phyloP scores from a whole-genome alignment of 768 basidiomycete species.

The Xerocomus potaroensis region DNA sequence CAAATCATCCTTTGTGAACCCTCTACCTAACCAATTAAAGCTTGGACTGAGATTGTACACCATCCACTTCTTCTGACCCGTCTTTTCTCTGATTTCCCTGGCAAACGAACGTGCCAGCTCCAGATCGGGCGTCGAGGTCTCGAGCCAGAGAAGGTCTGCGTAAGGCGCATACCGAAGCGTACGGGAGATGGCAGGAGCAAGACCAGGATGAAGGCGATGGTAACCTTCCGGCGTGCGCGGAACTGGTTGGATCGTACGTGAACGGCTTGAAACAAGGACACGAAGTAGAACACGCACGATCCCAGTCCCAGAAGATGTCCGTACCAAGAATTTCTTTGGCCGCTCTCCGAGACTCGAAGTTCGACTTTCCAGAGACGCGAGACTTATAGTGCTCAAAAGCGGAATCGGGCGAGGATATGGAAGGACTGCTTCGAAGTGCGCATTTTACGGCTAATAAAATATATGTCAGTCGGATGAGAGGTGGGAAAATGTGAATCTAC shows the following conservation, averaged over 20 bases:
- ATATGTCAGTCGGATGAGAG: not conserved
- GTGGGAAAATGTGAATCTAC: conserved; percentile 54
- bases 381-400: conserved; percentile 56
- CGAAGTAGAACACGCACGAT: conserved; percentile 48
- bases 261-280: not conserved
- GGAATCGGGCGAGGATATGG: conserved; percentile 32
- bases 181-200: conserved; percentile 79
- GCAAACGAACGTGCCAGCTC: conserved; percentile 77
- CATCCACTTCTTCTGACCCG: conserved; percentile 66
- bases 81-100: conserved; percentile 62
- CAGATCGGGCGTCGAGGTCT: conserved; percentile 86
- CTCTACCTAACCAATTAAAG: conserved; percentile 88
- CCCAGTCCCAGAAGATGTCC: conserved; percentile 85
- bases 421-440: conserved; percentile 17
- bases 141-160: conserved; percentile 89
- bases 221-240: conserved; percentile 90
- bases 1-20: conserved; percentile 70
- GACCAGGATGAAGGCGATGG: conserved; percentile 80
- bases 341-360: conserved; percentile 62
- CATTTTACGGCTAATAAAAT: conserved; percentile 19
- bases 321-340: conserved; percentile 65
- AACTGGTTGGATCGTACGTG: conserved; percentile 38
- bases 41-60: conserved; percentile 94
- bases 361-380: conserved; percentile 62
- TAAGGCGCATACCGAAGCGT: conserved; percentile 78